phyloP scores from a whole-genome alignment of 331 rosid species.

The Spiraea crenata region DNA sequence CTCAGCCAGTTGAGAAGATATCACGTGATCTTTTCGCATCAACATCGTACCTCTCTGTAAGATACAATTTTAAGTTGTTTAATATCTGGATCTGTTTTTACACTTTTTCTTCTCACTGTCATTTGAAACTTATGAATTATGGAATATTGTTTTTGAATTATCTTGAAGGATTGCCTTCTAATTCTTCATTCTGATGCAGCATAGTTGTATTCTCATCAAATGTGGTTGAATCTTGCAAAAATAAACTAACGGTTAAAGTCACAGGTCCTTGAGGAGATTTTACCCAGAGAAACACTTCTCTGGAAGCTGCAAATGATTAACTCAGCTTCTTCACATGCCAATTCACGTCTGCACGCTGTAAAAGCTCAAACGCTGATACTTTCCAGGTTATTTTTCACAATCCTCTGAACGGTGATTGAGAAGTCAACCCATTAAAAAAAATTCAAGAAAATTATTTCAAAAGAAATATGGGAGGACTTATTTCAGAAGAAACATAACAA shows the following conservation, averaged over 20 bases:
- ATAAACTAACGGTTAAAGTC: conserved; percentile 28
- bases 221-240: conserved; percentile 17
- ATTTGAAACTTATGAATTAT: neutral
- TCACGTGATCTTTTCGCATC: conserved; percentile 49
- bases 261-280: conserved; percentile 70
- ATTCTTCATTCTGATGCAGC: neutral
- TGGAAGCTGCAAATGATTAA: conserved; percentile 81
- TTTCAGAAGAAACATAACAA: too few relatives aligned
- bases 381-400: conserved; percentile 49
- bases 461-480: neutral
- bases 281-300: conserved; percentile 70
- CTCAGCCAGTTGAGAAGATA: conserved; percentile 46
- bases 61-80: conserved; percentile 18
- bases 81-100: neutral
- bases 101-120: neutral
- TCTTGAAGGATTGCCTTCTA: neutral
- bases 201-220: neutral
- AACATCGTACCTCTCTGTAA: conserved; percentile 64
- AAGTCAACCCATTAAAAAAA: neutral
- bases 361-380: conserved; percentile 79
- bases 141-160: neutral
- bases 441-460: neutral
- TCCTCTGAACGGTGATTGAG: conserved; percentile 7
- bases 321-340: conserved; percentile 68
- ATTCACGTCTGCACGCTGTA: conserved; percentile 70